These are phyloP conservation scores for Coemansia sp. DNA, from an alignment of 192 early-diverging fungal genomes.

Conservation along the genomic window DNA sequence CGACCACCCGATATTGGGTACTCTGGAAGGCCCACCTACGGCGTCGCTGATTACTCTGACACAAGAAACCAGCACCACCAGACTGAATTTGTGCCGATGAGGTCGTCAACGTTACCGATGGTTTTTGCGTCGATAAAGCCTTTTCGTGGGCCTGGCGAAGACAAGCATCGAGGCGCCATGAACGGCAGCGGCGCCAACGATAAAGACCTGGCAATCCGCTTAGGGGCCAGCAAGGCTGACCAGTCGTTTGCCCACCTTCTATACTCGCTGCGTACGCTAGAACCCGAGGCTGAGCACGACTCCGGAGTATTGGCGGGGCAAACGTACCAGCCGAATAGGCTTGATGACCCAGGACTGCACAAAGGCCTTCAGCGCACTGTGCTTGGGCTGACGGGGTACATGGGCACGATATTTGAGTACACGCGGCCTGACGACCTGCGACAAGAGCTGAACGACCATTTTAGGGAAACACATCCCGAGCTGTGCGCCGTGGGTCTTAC, in stretches of 20 bases:
- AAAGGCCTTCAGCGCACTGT: conserved; percentile 77
- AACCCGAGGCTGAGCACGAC: conserved; percentile 19
- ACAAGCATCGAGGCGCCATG: conserved; percentile 7
- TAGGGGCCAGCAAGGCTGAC: conserved; percentile 6
- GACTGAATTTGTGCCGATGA: conserved; percentile 23
- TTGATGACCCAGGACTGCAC: conserved; percentile 86
- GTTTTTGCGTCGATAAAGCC: conserved; percentile 48
- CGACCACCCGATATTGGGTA: conserved; percentile 4
- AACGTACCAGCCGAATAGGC: conserved; percentile 74
- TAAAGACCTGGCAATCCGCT: neutral
- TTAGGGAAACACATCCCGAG: conserved; percentile 75
- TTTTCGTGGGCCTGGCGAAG: conserved; percentile 35
- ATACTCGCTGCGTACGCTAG: conserved; percentile 33
- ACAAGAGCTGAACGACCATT: conserved; percentile 84
- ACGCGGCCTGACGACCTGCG: conserved; percentile 78
- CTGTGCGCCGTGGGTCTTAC: conserved; percentile 74
- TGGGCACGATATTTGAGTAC: conserved; percentile 85
- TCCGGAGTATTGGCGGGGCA: neutral
- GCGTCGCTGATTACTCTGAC: conserved; percentile 14
- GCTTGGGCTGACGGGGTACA: conserved; percentile 75
- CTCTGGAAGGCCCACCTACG: conserved; percentile 11
- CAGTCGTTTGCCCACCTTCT: conserved; percentile 48
- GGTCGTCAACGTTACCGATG: conserved; percentile 30
- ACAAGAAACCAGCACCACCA: conserved; percentile 2
- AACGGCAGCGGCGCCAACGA: neutral